Evolutionary conservation across 2,329 filamentous ascomycete genomes (phyloP).

Genomic region (Sclerotinia minor): DNA sequence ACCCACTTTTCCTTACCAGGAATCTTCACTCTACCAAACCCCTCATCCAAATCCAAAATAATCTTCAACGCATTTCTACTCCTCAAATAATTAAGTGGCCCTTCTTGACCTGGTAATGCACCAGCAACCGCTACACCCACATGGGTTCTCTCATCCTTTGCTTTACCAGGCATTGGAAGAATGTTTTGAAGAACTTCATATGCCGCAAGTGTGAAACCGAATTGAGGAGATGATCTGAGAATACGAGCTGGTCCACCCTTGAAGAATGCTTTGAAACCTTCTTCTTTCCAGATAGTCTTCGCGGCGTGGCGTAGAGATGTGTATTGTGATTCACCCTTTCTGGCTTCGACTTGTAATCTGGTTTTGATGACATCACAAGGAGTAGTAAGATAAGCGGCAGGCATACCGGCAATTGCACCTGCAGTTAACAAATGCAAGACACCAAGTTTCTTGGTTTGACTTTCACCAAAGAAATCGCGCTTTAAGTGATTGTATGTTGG

Average conservation of each 20-base stretch:
- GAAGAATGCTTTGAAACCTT: constrained; percentile 96
- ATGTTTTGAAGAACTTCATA: constrained; percentile 87
- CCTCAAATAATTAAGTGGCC: constrained; percentile 57
- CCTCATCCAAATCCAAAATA: constrained; percentile 89
- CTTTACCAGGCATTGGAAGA: constrained; percentile 74
- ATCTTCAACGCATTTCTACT: constrained; percentile 94
- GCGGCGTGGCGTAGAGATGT: constrained; percentile 85
- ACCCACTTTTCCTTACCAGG: constrained; percentile 38
- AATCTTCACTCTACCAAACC: constrained; percentile 65
- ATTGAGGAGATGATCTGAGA: constrained; percentile 91
- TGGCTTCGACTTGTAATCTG: constrained; percentile 91
- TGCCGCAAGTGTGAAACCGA: constrained; percentile 93
- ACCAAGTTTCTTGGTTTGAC: constrained; percentile 80
- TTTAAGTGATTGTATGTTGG: constrained; percentile 95
- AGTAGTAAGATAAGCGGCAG: constrained; percentile 90
- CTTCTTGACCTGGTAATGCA: constrained; percentile 43
- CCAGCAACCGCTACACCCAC: constrained; percentile 62
- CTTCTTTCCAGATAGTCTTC: constrained; percentile 78
- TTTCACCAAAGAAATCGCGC: constrained; percentile 90
- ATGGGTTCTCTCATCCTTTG: constrained; percentile 48
- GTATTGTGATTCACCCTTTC: constrained; percentile 90
- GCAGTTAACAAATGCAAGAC: constrained; percentile 89
- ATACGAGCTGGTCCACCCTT: constrained; percentile 97
- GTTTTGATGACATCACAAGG: constrained; percentile 99
- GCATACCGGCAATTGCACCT: constrained; percentile 92